Base-by-base conservation (phyloP, 345 rosid species). In the Lepidium sativum region DNA sequence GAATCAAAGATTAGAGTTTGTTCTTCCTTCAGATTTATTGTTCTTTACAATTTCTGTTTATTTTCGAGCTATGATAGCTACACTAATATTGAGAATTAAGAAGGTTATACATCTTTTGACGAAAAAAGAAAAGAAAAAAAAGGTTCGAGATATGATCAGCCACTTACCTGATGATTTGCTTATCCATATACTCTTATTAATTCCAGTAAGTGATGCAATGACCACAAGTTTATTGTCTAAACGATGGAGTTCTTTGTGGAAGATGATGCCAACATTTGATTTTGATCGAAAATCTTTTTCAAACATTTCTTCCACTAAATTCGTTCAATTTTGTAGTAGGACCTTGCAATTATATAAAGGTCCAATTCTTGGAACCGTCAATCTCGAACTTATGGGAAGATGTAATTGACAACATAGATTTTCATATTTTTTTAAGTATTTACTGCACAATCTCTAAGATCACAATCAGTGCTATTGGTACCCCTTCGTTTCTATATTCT, bases 91-190 rank as follows among this genome's bases (percentile, higher is more conserved):
- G 10, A 33, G 20, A 29, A 13, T 3, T 9, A 33, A 31, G 2
- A 52, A 52, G 20, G 21, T 9, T 41, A 8, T 4, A 21, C 3
- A 21, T 21, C 21, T 21, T 21, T 21, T 21, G 3, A 21, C 25
- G 3, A 21, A 21, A 21, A 20, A 21, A 21, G n/a, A n/a, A n/a
- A 21, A 21, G 25, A 21, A 21, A 21, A 3, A 21, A 21, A 21
- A 21, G 25, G 3, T 21, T 21, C 44, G 55, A 2, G 62, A 65
- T 16, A 54, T 12, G 44, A 54, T 65, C 42, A 54, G 62, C 43
- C 9, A n/a, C 1, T 54, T 65, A 14, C 54, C 70, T 9, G 62
- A 65, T 31, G 62, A 65, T 31, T 42, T 65, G 54, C 62, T 53
- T 31, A 7, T 42, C 0, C 10, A 2, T 6, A 65, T 42, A 35